Conservation (phyloP, 179 eudicot genomes). For the Beta macrorhiza region DNA sequence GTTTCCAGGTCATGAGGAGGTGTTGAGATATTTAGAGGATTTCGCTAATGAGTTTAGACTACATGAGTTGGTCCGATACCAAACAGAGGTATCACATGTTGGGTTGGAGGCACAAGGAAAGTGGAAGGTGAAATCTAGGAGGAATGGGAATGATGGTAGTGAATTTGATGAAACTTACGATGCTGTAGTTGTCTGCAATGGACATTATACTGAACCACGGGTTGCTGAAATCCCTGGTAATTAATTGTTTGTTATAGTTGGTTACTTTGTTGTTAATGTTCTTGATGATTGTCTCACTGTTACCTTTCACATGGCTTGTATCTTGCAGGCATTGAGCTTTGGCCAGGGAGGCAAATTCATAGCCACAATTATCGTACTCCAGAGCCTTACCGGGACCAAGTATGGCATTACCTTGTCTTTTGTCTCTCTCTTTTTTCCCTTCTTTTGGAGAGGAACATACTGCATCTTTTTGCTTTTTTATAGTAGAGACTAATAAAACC, state of each 20-base stretch:
- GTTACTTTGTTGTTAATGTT: neutral
- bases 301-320: neutral
- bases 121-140: slow-evolving; percentile 53
- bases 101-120: slow-evolving; percentile 47
- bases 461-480: neutral
- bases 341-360: slow-evolving; percentile 95
- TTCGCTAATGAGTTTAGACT: slow-evolving; percentile 53
- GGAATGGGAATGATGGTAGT: slow-evolving; percentile 18
- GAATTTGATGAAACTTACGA: slow-evolving; percentile 60
- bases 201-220: slow-evolving; percentile 86
- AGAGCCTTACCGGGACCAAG: slow-evolving; percentile 67
- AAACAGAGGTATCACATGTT: slow-evolving; percentile 56
- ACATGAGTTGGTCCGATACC: slow-evolving; percentile 57
- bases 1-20: slow-evolving; percentile 82
- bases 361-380: slow-evolving; percentile 96
- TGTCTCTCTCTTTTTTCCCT: neutral
- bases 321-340: slow-evolving; percentile 58
- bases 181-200: slow-evolving; percentile 92
- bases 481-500: neutral
- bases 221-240: slow-evolving; percentile 48
- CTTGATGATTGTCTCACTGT: neutral
- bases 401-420: slow-evolving; percentile 27
- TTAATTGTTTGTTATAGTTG: neutral
- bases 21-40: slow-evolving; percentile 72
- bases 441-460: neutral